Conservation (phyloP, 805 yeast species). For the Pichia thaimueangensis region DNA sequence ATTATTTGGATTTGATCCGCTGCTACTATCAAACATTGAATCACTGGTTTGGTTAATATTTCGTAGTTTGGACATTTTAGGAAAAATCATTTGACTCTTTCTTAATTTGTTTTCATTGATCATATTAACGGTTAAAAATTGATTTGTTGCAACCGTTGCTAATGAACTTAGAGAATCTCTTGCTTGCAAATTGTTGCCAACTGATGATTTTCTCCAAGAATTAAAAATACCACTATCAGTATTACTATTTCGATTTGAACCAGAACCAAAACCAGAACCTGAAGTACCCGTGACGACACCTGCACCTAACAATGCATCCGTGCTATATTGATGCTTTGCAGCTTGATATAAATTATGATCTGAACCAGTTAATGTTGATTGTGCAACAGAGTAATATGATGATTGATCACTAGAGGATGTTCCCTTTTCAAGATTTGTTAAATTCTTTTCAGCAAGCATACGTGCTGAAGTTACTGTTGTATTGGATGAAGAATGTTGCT, state of each 20-base stretch:
- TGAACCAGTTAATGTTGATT: slow-evolving; percentile 44
- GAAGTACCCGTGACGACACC: no score
- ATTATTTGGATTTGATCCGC: neutral
- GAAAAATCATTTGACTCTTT: slow-evolving; percentile 24
- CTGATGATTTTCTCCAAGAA: slow-evolving; percentile 53
- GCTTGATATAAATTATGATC: slow-evolving; percentile 7
- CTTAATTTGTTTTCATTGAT: slow-evolving; percentile 52
- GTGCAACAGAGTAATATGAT: slow-evolving; percentile 30
- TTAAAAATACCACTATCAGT: slow-evolving; percentile 31
- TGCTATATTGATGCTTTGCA: slow-evolving; percentile 28
- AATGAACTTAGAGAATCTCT: slow-evolving; percentile 66
- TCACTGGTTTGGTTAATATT: slow-evolving; percentile 4
- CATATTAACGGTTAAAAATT: slow-evolving; percentile 69
- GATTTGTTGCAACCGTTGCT: slow-evolving; percentile 82
- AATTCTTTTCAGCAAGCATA: slow-evolving; percentile 45
- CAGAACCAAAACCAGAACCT: no score
- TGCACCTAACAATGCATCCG: slow-evolving; percentile 31
- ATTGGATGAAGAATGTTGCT: slow-evolving; percentile 19
- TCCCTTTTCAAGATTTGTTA: slow-evolving; percentile 41
- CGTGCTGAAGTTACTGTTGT: slow-evolving; percentile 11
- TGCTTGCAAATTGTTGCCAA: slow-evolving; percentile 36
- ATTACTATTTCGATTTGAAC: no score
- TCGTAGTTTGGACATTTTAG: slow-evolving; percentile 5
- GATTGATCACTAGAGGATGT: slow-evolving; percentile 16
- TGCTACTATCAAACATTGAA: neutral